Evolutionary conservation across 2,329 filamentous ascomycete species (phyloP).

Genomic region (Diaporthe vaccinii): DNA sequence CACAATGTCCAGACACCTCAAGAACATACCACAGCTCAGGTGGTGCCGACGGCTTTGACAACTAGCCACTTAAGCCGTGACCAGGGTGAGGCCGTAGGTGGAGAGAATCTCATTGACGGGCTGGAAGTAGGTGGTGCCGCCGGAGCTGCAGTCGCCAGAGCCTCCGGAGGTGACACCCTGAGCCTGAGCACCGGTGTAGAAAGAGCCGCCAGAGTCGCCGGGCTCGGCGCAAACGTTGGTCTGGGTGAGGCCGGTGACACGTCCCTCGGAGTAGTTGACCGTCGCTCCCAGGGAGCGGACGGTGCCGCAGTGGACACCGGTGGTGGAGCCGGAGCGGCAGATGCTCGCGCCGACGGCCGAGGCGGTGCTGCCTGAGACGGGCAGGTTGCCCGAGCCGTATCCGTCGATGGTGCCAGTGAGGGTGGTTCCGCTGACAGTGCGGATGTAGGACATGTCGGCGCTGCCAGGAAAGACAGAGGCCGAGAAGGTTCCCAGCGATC

Average conservation of each 20-base stretch:
- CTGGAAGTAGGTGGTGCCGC: conserved; percentile 33
- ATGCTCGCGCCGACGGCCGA: neutral
- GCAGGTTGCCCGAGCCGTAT: neutral
- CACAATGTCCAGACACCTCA: neutral
- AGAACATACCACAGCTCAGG: neutral
- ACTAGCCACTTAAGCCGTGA: neutral
- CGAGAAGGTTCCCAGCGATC: neutral
- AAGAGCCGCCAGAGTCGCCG: conserved; percentile 23
- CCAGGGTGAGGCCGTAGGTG: conserved; percentile 22
- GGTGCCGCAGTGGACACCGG: conserved; percentile 21
- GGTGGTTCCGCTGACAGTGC: conserved; percentile 8
- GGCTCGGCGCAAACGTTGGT: conserved; percentile 25
- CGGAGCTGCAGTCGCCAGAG: neutral
- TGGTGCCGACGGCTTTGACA: neutral
- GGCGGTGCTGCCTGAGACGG: conserved; percentile 14
- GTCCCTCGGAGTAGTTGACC: conserved; percentile 15
- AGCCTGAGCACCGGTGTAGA: conserved; percentile 22
- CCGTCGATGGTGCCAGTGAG: neutral
- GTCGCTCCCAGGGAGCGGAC: conserved; percentile 20
- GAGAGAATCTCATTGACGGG: conserved; percentile 30
- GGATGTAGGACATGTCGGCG: conserved; percentile 22
- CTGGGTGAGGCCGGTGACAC: conserved; percentile 30
- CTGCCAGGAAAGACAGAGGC: conserved; percentile 6
- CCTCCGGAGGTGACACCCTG: conserved; percentile 29
- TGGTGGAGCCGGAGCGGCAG: conserved; percentile 28